phyloP scores from a whole-genome alignment of 805 yeast genomes.

The Pichia rugopelliculosa region DNA sequence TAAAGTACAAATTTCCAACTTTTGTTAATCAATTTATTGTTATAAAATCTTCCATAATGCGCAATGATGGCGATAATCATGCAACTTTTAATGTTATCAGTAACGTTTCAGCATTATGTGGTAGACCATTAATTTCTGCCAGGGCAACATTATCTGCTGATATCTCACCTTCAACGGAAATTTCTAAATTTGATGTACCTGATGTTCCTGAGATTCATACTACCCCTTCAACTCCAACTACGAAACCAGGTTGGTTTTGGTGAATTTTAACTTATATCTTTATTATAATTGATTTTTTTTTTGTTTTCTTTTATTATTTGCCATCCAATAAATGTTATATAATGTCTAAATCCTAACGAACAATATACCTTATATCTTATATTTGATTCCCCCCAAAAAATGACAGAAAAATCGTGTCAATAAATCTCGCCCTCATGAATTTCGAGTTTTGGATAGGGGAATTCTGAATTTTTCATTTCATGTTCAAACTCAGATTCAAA shows the following conservation, averaged over 20 bases:
- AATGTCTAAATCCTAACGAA: no score
- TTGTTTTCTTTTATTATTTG: no score
- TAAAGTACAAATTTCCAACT: conserved; percentile 64
- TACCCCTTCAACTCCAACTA: neutral
- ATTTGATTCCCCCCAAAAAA: neutral
- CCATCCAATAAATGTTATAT: no score
- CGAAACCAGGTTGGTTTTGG: conserved; percentile 11
- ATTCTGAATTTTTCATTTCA: neutral
- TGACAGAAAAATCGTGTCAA: conserved; percentile 1
- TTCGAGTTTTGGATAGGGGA: neutral
- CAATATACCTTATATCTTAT: neutral
- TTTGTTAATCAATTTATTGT: conserved; percentile 71
- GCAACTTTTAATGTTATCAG: conserved; percentile 38
- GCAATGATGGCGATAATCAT: conserved; percentile 24
- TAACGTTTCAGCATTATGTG: conserved; percentile 43
- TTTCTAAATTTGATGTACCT: neutral
- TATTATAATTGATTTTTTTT: no score
- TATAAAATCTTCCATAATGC: conserved; percentile 42
- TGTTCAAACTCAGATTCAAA: neutral
- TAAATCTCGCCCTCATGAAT: neutral
- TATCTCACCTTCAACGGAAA: neutral
- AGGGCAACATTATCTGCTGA: conserved; percentile 28
- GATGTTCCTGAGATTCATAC: no score
- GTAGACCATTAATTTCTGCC: conserved; percentile 52
- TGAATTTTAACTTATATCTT: neutral